These are phyloP conservation scores for Rhodotorula toruloides DNA, from an alignment of 768 basidiomycete species.

Conservation along the genomic window DNA sequence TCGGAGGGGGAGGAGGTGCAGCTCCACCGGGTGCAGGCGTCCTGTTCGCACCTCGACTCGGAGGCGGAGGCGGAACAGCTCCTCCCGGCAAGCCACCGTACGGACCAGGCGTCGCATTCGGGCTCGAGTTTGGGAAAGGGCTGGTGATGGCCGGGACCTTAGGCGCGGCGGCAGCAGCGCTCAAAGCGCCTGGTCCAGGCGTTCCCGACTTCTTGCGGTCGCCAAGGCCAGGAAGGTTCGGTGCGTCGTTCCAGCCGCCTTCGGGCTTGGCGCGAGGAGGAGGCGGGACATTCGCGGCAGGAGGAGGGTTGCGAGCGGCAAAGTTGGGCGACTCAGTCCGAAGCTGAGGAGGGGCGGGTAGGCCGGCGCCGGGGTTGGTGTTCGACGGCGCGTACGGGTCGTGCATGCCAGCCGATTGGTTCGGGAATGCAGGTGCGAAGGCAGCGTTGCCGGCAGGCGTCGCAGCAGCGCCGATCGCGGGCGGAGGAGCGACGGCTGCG, in stretches of 20 bases:
- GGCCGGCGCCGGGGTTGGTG: slow-evolving; percentile 18
- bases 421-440: background rate
- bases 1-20: slow-evolving; percentile 48
- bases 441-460: background rate
- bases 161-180: slow-evolving; percentile 1
- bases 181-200: background rate
- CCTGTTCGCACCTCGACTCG: slow-evolving; percentile 51
- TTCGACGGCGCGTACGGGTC: slow-evolving; percentile 28
- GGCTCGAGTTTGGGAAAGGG: slow-evolving; percentile 36
- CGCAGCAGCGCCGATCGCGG: background rate
- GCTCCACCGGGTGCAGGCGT: slow-evolving; percentile 28
- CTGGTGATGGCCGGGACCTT: slow-evolving; percentile 30
- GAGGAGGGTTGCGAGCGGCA: background rate
- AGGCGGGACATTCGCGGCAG: slow-evolving; percentile 7
- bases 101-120: slow-evolving; percentile 4
- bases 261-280: slow-evolving; percentile 33
- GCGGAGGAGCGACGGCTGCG: background rate
- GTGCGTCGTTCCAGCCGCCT: slow-evolving; percentile 34
- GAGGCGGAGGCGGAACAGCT: slow-evolving; percentile 43
- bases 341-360: slow-evolving; percentile 34
- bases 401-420: slow-evolving; percentile 4
- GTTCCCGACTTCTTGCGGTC: slow-evolving; percentile 27
- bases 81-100: slow-evolving; percentile 30
- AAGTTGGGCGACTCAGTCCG: slow-evolving; percentile 28
- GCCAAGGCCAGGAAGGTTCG: slow-evolving; percentile 4